Conservation (phyloP, 495 filamentous ascomycete genomes). For the Astrocystis sublimbata region DNA sequence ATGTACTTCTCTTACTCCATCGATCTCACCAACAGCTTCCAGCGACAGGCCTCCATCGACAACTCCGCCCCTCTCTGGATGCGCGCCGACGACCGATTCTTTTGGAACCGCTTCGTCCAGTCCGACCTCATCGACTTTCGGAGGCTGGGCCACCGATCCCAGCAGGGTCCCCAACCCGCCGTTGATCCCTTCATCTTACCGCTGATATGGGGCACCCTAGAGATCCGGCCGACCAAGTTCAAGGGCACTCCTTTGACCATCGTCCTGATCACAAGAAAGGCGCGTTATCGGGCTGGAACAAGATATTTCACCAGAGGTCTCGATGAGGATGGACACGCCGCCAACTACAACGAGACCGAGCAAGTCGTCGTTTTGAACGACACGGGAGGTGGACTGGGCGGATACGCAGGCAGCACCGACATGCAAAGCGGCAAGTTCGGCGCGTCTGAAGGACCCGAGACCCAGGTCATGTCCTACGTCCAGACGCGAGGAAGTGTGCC, state of each 20-base stretch:
- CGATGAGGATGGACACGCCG: constrained; percentile 89
- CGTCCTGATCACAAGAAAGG: constrained; percentile 82
- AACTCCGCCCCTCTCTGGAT: constrained; percentile 76
- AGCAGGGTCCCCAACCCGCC: constrained; percentile 67
- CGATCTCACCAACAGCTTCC: constrained; percentile 93
- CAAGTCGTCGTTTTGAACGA: constrained; percentile 89
- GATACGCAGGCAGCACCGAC: constrained; percentile 74
- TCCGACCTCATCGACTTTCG: constrained; percentile 89
- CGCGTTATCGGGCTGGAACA: constrained; percentile 82
- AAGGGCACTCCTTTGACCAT: constrained; percentile 82
- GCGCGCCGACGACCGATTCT: constrained; percentile 93
- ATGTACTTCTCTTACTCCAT: constrained; percentile 99
- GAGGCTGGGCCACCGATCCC: constrained; percentile 48
- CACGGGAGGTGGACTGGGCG: constrained; percentile 66
- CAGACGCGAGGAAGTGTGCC: constrained; percentile 95
- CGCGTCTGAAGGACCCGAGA: constrained; percentile 62
- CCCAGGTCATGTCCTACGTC: constrained; percentile 88
- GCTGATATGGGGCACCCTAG: constrained; percentile 91
- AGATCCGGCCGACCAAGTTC: constrained; percentile 77
- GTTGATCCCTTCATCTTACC: constrained; percentile 94
- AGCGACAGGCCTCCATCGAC: constrained; percentile 79
- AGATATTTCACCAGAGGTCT: constrained; percentile 92
- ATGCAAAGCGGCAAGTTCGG: constrained; percentile 70
- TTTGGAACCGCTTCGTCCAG: constrained; percentile 95
- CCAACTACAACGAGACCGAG: constrained; percentile 98